phyloP scores from a whole-genome alignment of 495 filamentous ascomycete species.

The Annulohypoxylon nitens region DNA sequence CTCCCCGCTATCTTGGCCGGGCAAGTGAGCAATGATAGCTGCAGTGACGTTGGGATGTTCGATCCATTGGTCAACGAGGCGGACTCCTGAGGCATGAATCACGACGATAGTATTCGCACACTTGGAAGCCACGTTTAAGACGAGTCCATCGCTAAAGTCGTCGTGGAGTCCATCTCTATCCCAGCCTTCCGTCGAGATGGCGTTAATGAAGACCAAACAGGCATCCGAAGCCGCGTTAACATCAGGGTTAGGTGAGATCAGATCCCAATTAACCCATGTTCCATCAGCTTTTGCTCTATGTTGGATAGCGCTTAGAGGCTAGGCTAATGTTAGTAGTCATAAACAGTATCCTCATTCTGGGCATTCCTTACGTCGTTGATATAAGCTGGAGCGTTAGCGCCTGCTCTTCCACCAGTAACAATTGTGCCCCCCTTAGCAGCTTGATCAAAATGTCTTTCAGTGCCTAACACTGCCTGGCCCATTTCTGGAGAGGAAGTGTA shows the following conservation, averaged over 20 bases:
- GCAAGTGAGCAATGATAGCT: conserved; percentile 70
- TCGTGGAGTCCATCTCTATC: conserved; percentile 60
- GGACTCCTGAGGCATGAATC: conserved; percentile 69
- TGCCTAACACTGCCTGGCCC: conserved; percentile 49
- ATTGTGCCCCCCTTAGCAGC: conserved; percentile 60
- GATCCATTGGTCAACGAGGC: conserved; percentile 70
- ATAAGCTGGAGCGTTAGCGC: conserved; percentile 62
- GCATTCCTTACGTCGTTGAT: conserved; percentile 51
- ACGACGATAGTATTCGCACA: conserved; percentile 74
- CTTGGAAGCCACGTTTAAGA: conserved; percentile 66
- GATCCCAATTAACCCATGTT: conserved; percentile 66
- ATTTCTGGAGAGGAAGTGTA: conserved; percentile 52
- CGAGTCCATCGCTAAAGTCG: conserved; percentile 68
- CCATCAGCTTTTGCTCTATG: conserved; percentile 65
- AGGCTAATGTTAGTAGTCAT: conserved; percentile 38
- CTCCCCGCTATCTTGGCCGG: conserved; percentile 71
- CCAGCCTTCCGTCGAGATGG: conserved; percentile 68
- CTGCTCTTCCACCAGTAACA: conserved; percentile 64
- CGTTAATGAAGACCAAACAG: conserved; percentile 75
- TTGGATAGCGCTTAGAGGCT: conserved; percentile 73
- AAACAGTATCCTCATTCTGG: not conserved
- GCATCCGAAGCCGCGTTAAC: conserved; percentile 70
- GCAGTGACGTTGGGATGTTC: conserved; percentile 74
- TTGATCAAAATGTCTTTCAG: conserved; percentile 48
- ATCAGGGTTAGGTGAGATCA: conserved; percentile 52